Evolutionary conservation across 768 basidiomycete species (phyloP).

Genomic region (Pleurotus platypus): DNA sequence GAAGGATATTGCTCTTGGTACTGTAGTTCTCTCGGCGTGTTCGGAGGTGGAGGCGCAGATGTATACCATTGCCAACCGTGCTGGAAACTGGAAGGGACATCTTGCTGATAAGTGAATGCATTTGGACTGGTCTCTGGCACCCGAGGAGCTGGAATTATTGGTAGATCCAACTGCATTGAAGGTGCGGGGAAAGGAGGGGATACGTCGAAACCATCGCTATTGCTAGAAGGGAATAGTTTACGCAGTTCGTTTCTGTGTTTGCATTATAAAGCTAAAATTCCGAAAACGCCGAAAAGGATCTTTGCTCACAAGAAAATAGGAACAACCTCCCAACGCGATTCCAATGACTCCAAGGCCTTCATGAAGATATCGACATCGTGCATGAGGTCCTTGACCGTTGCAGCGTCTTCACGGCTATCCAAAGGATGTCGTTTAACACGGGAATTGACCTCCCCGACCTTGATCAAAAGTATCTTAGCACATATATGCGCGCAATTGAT

Average conservation of each 20-base stretch:
- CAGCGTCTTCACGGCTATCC: conserved; percentile 24
- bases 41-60: conserved; percentile 2
- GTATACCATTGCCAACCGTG: conserved; percentile 13
- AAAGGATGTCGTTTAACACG: conserved; percentile 34
- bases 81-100: background rate
- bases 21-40: background rate
- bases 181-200: background rate
- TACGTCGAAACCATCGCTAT: background rate
- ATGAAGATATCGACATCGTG: conserved; percentile 39
- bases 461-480: conserved; percentile 49
- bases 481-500: conserved; percentile 46
- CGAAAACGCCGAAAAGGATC: too few species aligned
- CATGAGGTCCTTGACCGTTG: conserved; percentile 32
- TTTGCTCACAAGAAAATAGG: conserved; percentile 28
- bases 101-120: background rate
- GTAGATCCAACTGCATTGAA: background rate
- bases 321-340: conserved; percentile 31
- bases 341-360: conserved; percentile 33
- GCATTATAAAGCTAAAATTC: background rate
- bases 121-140: background rate
- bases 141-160: background rate
- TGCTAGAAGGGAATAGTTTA: conserved; percentile 6
- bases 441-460: conserved; percentile 54
- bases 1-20: too few species aligned
- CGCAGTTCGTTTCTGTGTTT: conserved; percentile 2